Evolutionary conservation across 345 rosid species (phyloP), one percentile per base, ranked within the genome.

Genomic region (Eucalyptus erythrocorys): DNA sequence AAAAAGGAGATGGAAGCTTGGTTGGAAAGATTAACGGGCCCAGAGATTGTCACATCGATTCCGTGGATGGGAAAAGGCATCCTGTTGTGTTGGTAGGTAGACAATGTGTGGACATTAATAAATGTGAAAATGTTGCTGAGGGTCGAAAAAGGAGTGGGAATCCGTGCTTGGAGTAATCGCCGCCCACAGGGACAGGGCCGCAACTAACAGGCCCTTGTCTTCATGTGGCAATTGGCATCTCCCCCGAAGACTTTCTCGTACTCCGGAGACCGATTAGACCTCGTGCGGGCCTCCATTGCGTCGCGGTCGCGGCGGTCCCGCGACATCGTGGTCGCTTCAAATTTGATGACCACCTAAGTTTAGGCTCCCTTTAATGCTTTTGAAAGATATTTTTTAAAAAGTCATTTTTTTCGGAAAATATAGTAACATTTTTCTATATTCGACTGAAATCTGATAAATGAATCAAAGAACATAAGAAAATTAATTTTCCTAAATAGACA

Each of bases 191-290:
- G 57, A 19, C 57, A 19, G 26, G 57, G 57, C 57, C 4, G 10
- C 15, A 61, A 13, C 68, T 1, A 61, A 1, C 34, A 3, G 16
- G 68, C 34, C 68, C 68, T 30, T 13, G 34, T 61, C 68, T 13
- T 30, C 16, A 3, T 0, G 8, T 1, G n/a, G n/a, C n/a, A n/a
- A n/a, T n/a, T n/a, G n/a, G 34, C 34, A 0, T 30, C 68, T 30
- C 4, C 68, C 34, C 26, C 10, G 57, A 30, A 30, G 30, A 61
- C 16, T 7, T 51, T 61, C 16, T 30, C 71, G 71, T 30, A 61
- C 34, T 6, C 34, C 19, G 71, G 8, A 30, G 1, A 13, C 71
- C 1, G 2, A 0, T 3, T 15, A 61, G 32, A 13, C 32, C n/a
- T n/a, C 68, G 7, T 34, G n/a, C 15, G 68, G 68, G 32, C 68